phyloP scores from a whole-genome alignment of 1,139 yeast species.

The Protomyces pachydermus region DNA sequence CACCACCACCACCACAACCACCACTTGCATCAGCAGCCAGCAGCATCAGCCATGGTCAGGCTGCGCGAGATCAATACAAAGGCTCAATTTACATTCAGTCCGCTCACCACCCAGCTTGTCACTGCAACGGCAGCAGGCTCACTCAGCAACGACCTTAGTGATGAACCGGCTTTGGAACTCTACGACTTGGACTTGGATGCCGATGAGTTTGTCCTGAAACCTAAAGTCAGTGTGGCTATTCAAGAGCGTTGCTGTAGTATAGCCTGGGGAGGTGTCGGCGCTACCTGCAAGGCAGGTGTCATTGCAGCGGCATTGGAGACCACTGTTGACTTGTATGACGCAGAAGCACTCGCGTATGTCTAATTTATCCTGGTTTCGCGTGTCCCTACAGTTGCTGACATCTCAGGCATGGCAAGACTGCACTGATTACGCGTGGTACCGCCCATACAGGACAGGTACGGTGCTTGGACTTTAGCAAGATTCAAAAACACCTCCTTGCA shows the following conservation, averaged over 20 bases:
- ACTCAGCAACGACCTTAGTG: slow-evolving; percentile 12
- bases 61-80: slow-evolving; percentile 22
- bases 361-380: not conserved
- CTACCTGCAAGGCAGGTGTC: slow-evolving; percentile 52
- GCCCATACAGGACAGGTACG: slow-evolving; percentile 70
- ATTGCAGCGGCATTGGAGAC: slow-evolving; percentile 86
- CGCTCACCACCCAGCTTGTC: slow-evolving; percentile 5
- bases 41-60: slow-evolving; percentile 5
- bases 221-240: not conserved
- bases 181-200: slow-evolving; percentile 14
- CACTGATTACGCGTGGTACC: slow-evolving; percentile 41
- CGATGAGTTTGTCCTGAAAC: not conserved
- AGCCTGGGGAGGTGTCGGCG: slow-evolving; percentile 77
- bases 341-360: not conserved
- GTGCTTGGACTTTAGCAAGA: slow-evolving; percentile 71
- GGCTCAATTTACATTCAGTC: slow-evolving; percentile 22
- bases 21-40: not conserved
- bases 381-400: not conserved
- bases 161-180: slow-evolving; percentile 10
- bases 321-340: not conserved
- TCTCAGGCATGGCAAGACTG: slow-evolving; percentile 17
- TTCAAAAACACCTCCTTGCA: slow-evolving; percentile 66
- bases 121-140: slow-evolving; percentile 23
- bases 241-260: slow-evolving; percentile 48
- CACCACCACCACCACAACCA: not conserved